Percentiles rank a stretch among this genome's conserved stretches.
phyloP scores from a whole-genome alignment of 768 basidiomycete genomes.

The Calocybe cyanea region DNA sequence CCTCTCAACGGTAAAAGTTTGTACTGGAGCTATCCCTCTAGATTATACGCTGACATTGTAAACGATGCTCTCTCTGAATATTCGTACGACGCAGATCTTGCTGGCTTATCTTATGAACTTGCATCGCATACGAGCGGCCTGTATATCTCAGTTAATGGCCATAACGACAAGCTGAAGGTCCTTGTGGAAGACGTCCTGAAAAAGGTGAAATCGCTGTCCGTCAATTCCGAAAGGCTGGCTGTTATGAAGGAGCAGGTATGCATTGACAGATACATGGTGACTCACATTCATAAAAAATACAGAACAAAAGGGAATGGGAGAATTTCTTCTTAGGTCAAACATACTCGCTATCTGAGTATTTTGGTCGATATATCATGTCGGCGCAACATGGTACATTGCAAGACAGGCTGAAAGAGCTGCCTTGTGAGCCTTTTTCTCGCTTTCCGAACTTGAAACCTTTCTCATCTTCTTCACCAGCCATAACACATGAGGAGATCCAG shows the following conservation, averaged over 20 bases:
- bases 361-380: constrained; percentile 63
- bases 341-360: constrained; percentile 76
- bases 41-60: constrained; percentile 81
- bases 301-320: constrained; percentile 76
- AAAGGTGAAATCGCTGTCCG: constrained; percentile 57
- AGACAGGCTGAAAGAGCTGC: constrained; percentile 74
- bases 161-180: constrained; percentile 86
- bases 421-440: constrained; percentile 43
- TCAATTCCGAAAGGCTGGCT: constrained; percentile 68
- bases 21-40: constrained; percentile 22
- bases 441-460: not conserved
- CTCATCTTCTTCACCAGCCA: constrained; percentile 36
- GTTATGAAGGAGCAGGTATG: constrained; percentile 84
- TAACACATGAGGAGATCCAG: constrained; percentile 70
- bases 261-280: not conserved
- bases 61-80: constrained; percentile 88
- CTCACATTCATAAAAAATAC: constrained; percentile 7
- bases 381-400: constrained; percentile 72
- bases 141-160: constrained; percentile 69
- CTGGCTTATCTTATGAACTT: constrained; percentile 77
- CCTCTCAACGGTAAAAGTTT: not conserved
- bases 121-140: constrained; percentile 61
- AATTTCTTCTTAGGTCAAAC: constrained; percentile 89
- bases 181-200: constrained; percentile 71
- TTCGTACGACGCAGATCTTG: constrained; percentile 88